phyloP scores from a whole-genome alignment of 2,329 filamentous ascomycete genomes.

The Cercospora zeina region DNA sequence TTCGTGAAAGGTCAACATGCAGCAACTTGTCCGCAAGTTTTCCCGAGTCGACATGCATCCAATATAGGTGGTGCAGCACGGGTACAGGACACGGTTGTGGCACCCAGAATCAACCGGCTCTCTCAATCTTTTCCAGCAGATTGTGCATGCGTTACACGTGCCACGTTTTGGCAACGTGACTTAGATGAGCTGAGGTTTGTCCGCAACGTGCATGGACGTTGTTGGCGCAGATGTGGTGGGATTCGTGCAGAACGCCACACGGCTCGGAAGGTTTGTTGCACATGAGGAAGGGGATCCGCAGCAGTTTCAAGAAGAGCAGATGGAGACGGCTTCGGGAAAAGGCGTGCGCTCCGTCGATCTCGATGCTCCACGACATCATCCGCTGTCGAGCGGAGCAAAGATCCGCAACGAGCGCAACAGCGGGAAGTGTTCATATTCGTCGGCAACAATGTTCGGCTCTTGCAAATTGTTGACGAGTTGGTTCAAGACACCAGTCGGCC shows the following conservation, averaged over 20 bases:
- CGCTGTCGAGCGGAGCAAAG: constrained; percentile 3
- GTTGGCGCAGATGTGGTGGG: not conserved
- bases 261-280: constrained; percentile 6
- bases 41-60: not conserved
- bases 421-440: not conserved
- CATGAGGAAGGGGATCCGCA: constrained; percentile 9
- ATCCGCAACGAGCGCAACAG: constrained; percentile 7
- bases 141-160: constrained; percentile 14
- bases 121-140: not conserved
- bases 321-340: not conserved
- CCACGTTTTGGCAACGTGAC: constrained; percentile 17
- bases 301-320: constrained; percentile 3
- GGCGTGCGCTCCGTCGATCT: not conserved
- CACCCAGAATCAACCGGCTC: not conserved
- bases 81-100: constrained; percentile 7
- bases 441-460: not conserved
- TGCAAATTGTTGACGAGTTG: not conserved
- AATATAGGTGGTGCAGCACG: constrained; percentile 8
- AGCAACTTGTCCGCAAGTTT: constrained; percentile 1
- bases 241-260: not conserved
- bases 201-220: not conserved
- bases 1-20: not conserved
- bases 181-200: constrained; percentile 4
- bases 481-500: too few species aligned
- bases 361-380: constrained; percentile 11